A percentile compares a stretch with the other conserved stretches of the same genome.
These are phyloP conservation scores for Pyrenophora seminiperda DNA, from an alignment of 2,329 filamentous ascomycete genomes.

Conservation along the genomic window DNA sequence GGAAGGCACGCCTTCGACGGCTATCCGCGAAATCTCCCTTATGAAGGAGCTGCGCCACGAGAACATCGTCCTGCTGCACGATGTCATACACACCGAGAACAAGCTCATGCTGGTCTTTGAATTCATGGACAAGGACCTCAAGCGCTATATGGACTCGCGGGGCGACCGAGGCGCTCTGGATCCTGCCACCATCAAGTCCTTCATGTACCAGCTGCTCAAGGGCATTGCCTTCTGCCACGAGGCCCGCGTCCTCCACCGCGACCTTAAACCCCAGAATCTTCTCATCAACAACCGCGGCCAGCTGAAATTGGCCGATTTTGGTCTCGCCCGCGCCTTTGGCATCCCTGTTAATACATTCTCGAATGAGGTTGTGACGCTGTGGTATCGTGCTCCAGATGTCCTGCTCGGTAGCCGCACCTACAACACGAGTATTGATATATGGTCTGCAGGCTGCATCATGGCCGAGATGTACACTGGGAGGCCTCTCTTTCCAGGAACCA, in stretches of 20 bases:
- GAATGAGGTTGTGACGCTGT: conserved; percentile 95
- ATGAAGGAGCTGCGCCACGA: conserved; percentile 99
- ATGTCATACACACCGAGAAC: conserved; percentile 99
- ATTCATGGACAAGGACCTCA: conserved; percentile 97
- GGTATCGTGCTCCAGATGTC: conserved; percentile 97
- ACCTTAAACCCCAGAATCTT: conserved; percentile 94
- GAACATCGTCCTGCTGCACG: conserved; percentile 95
- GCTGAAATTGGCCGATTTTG: conserved; percentile 93
- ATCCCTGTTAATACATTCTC: conserved; percentile 98
- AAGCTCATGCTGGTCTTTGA: conserved; percentile 99
- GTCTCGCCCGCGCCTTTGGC: conserved; percentile 89
- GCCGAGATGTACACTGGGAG: conserved; percentile 98
- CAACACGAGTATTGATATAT: conserved; percentile 99
- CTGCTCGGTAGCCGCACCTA: conserved; percentile 92
- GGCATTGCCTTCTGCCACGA: conserved; percentile 98
- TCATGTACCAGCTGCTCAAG: conserved; percentile 96
- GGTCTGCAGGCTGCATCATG: conserved; percentile 99
- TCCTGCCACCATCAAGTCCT: conserved; percentile 91
- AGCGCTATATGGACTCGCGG: conserved; percentile 97
- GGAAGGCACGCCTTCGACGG: conserved; percentile 95
- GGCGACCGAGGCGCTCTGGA: conserved; percentile 90
- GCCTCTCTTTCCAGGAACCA: conserved; percentile 94
- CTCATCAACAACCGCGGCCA: conserved; percentile 91
- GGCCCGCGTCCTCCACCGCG: conserved; percentile 92
- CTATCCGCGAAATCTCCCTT: conserved; percentile 96